These are phyloP conservation scores for Laetiporus sulphureus DNA, from an alignment of 1,284 basidiomycete genomes.

Conservation along the genomic window DNA sequence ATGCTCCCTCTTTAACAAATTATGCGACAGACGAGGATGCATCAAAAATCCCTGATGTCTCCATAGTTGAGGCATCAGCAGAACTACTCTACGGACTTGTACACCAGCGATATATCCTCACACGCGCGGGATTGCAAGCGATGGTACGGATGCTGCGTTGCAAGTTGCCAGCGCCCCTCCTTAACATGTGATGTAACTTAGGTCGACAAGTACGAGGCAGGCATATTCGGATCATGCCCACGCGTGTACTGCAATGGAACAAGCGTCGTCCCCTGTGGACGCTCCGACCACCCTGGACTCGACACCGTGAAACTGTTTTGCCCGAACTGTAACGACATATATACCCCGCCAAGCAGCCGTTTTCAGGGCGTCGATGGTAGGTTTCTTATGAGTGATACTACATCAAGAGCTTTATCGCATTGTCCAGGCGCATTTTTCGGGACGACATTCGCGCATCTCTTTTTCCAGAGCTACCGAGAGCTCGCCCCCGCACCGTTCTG, in stretches of 20 bases:
- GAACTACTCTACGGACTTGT: conserved; percentile 97
- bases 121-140: conserved; percentile 86
- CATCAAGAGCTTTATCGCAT: conserved; percentile 2
- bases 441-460: conserved; percentile 94
- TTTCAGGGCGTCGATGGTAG: conserved; percentile 95
- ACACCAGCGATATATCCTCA: conserved; percentile 96
- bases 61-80: conserved; percentile 96
- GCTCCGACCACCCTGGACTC: conserved; percentile 94
- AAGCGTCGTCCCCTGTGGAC: conserved; percentile 92
- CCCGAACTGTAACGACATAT: conserved; percentile 97
- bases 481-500: conserved; percentile 84
- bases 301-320: conserved; percentile 99
- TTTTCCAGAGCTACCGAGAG: conserved; percentile 96
- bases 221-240: conserved; percentile 92
- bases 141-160: conserved; percentile 81
- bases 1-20: conserved; percentile 2
- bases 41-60: conserved; percentile 88
- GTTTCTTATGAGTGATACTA: conserved; percentile 3
- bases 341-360: conserved; percentile 90
- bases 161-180: no score
- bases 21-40: conserved; percentile 77
- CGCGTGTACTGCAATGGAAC: conserved; percentile 90
- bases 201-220: conserved; percentile 95
- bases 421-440: conserved; percentile 93
- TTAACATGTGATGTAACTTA: conserved; percentile 31